These are phyloP conservation scores for Ceratopteris richardii DNA, from an alignment of 75 land plant species.

Conservation along the genomic window DNA sequence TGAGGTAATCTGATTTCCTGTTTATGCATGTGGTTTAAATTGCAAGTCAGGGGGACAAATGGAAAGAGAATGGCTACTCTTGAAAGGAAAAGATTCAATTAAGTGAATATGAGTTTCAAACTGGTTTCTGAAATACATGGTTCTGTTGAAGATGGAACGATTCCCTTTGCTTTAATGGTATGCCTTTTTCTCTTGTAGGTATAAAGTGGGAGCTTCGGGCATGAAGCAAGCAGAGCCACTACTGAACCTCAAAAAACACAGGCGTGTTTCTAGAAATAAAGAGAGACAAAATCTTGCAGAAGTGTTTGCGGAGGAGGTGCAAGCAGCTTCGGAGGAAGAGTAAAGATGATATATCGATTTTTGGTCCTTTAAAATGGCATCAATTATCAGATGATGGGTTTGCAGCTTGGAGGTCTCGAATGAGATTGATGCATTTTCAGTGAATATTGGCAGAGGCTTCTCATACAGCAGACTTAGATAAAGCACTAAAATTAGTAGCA, in stretches of 20 bases:
- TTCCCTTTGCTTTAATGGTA: background rate
- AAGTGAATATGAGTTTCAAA: too few relatives aligned
- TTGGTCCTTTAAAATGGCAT: background rate
- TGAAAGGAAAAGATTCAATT: background rate
- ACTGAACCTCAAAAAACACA: constrained; percentile 58
- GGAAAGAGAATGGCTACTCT: background rate
- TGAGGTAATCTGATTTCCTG: constrained; percentile 54
- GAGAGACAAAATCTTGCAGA: constrained; percentile 54
- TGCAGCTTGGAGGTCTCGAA: background rate
- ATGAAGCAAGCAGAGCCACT: constrained; percentile 83
- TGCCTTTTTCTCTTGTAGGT: constrained; percentile 33
- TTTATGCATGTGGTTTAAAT: background rate
- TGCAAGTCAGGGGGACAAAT: background rate
- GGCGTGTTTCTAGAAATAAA: constrained; percentile 65
- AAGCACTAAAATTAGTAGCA: too few relatives aligned
- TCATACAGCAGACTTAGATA: too few relatives aligned
- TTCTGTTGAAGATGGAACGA: constrained; percentile 2
- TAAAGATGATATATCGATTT: background rate
- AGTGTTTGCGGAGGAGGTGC: constrained; percentile 46
- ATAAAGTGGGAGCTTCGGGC: constrained; percentile 64
- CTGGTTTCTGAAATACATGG: too few relatives aligned
- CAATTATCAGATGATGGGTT: background rate
- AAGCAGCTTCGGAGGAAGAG: background rate
- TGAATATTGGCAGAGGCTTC: background rate
- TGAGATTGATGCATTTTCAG: background rate